Conservation (phyloP, 1,139 yeast genomes). For the Kodamaea alishanica region DNA sequence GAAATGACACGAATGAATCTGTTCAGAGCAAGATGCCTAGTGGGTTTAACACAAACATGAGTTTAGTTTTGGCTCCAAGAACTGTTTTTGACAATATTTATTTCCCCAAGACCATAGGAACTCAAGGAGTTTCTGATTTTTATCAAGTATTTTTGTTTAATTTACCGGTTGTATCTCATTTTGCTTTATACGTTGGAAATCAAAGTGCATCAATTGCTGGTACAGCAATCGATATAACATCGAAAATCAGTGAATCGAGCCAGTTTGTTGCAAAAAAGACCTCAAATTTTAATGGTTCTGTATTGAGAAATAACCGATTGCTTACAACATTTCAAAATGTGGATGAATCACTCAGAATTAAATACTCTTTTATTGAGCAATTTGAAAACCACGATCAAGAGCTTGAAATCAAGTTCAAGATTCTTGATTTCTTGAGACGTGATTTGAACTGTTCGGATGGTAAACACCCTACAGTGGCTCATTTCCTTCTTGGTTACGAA, state of each 20-base stretch:
- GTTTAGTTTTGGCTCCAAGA: slow-evolving; percentile 25
- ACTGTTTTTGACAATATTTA: slow-evolving; percentile 50
- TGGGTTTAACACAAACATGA: slow-evolving; percentile 29
- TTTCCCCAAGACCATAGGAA: slow-evolving; percentile 51
- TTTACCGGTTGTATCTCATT: slow-evolving; percentile 62
- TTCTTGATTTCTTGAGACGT: slow-evolving; percentile 55
- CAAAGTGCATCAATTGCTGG: slow-evolving; percentile 47
- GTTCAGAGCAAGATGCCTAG: slow-evolving; percentile 10
- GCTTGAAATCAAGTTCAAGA: slow-evolving; percentile 50
- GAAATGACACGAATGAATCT: slow-evolving; percentile 9
- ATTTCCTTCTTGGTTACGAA: slow-evolving; percentile 70
- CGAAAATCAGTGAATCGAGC: slow-evolving; percentile 47
- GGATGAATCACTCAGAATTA: slow-evolving; percentile 68
- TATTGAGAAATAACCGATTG: slow-evolving; percentile 58
- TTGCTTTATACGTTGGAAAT: slow-evolving; percentile 69
- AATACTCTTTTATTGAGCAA: slow-evolving; percentile 70
- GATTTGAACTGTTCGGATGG: slow-evolving; percentile 43
- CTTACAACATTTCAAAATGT: slow-evolving; percentile 69
- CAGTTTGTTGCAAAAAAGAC: slow-evolving; percentile 41
- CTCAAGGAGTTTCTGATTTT: slow-evolving; percentile 61
- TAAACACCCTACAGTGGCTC: slow-evolving; percentile 55
- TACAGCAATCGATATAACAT: slow-evolving; percentile 51
- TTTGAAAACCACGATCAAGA: slow-evolving; percentile 43
- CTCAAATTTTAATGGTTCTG: slow-evolving; percentile 27
- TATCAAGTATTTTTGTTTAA: slow-evolving; percentile 70